Evolutionary conservation across 1,139 yeast species (phyloP).

Genomic region (Williopsis jadinii): DNA sequence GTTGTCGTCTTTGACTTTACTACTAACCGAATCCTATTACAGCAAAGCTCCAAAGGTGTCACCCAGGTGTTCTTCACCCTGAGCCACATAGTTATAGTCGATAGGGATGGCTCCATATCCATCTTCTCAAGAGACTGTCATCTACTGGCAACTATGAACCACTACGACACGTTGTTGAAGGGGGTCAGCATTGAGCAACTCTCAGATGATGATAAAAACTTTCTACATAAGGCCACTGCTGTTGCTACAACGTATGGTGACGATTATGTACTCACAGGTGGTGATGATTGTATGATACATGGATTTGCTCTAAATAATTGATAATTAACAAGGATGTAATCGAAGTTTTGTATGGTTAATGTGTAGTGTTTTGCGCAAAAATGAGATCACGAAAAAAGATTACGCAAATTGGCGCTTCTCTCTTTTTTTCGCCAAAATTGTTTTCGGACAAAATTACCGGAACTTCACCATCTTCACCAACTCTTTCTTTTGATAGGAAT

Average conservation of each 20-base stretch:
- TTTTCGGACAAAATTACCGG: too few species aligned
- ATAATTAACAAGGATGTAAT: too few species aligned
- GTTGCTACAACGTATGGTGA: conserved; percentile 3
- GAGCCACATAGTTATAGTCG: background rate
- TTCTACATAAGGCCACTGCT: background rate
- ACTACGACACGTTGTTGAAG: background rate
- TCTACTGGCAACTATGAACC: conserved; percentile 1
- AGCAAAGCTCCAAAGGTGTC: background rate
- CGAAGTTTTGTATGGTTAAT: too few species aligned
- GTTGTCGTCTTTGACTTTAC: conserved; percentile 3
- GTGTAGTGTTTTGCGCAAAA: too few species aligned
- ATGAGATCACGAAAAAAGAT: too few species aligned
- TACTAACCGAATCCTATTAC: background rate
- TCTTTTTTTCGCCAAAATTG: too few species aligned
- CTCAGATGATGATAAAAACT: background rate
- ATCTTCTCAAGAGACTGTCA: conserved; percentile 5
- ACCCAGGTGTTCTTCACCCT: background rate
- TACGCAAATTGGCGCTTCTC: too few species aligned
- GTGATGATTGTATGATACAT: conserved; percentile 8
- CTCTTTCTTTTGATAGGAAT: too few species aligned
- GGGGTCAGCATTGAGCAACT: background rate
- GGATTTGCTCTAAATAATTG: background rate
- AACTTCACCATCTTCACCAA: too few species aligned
- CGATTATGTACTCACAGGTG: conserved; percentile 11
- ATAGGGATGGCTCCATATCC: conserved; percentile 9